Evolutionary conservation across 305 asterid genomes (phyloP).

Genomic region (Fraxinus latifolia): DNA sequence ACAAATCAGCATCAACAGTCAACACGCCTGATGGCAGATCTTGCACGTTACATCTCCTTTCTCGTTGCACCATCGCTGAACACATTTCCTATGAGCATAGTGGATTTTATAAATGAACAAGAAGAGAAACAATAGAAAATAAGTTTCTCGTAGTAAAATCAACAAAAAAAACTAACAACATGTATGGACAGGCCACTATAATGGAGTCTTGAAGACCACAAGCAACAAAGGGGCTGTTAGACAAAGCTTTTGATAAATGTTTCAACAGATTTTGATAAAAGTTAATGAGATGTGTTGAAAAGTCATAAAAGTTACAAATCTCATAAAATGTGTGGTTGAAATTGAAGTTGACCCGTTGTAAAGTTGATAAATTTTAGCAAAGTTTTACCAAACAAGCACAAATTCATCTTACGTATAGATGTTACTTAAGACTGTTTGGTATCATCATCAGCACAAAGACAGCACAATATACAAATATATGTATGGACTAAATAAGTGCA

Average conservation of each 20-base stretch:
- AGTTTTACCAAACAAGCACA: not conserved
- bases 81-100: not conserved
- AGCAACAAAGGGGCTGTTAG: not conserved
- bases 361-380: not conserved
- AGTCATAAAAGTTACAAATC: too few species aligned
- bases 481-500: not conserved
- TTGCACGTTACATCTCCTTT: not conserved
- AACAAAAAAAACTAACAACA: not conserved
- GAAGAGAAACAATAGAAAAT: not conserved
- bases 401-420: not conserved
- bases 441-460: not conserved
- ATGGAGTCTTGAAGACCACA: not conserved
- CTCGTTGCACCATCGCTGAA: not conserved
- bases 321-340: too few species aligned
- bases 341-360: not conserved
- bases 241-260: too few species aligned
- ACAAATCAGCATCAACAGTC: not conserved
- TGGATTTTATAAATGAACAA: not conserved
- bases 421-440: not conserved
- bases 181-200: not conserved
- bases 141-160: not conserved
- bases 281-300: too few species aligned
- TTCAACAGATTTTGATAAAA: too few species aligned
- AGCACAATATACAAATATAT: not conserved
- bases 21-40: not conserved